Conservation (phyloP, 345 rosid genomes). For the Limnanthes douglasii region DNA sequence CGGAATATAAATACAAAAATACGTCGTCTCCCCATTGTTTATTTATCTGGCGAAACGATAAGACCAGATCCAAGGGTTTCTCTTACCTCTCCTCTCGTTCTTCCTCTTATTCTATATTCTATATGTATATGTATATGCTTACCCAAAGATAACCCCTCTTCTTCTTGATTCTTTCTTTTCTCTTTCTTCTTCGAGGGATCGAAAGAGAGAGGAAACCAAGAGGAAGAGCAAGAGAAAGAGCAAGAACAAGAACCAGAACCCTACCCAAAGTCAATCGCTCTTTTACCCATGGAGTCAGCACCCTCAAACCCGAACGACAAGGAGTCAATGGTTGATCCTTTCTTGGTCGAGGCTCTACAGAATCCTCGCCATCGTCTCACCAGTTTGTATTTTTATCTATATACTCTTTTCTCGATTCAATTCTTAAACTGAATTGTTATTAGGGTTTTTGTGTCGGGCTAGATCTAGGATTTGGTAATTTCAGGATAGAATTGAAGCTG, state of each 20-base stretch:
- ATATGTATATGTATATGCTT: too few species aligned
- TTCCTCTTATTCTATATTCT: too few species aligned
- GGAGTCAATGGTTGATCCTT: constrained; percentile 82
- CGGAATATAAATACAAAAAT: too few species aligned
- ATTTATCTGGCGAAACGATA: too few species aligned
- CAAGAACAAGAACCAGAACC: constrained; percentile 4
- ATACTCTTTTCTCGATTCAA: neutral
- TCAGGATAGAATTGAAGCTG: too few species aligned
- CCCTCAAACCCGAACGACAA: too few species aligned
- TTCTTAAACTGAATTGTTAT: constrained; percentile 3
- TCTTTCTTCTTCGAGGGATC: constrained; percentile 14
- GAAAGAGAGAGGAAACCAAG: constrained; percentile 2
- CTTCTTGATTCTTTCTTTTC: constrained; percentile 11
- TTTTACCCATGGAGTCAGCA: too few species aligned
- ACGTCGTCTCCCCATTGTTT: too few species aligned
- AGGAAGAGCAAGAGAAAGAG: neutral
- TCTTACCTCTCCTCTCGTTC: too few species aligned
- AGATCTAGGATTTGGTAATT: constrained; percentile 13
- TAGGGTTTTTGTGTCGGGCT: neutral
- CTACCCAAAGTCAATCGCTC: constrained; percentile 7
- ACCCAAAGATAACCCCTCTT: constrained; percentile 11
- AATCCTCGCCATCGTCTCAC: constrained; percentile 96
- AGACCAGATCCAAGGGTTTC: too few species aligned
- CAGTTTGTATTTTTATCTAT: constrained; percentile 24
- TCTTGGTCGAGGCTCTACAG: constrained; percentile 89